A percentile compares a stretch with the other conserved stretches of the same genome.
phyloP scores from a whole-genome alignment of 495 filamentous ascomycete genomes.

The Lasiosphaeriaceae sp. region DNA sequence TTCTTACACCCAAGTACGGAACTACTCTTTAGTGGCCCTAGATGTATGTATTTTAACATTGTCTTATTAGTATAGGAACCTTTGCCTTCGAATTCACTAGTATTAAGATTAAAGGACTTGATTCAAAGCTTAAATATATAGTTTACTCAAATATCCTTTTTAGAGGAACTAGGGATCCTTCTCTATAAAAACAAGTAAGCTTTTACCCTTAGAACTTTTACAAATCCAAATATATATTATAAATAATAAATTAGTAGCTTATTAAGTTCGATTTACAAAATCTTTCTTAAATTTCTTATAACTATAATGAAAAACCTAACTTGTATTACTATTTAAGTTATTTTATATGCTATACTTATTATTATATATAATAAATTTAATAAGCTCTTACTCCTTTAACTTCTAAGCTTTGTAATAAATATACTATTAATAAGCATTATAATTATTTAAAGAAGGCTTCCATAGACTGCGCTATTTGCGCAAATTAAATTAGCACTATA shows the following conservation, averaged over 20 bases:
- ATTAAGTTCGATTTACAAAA: too few relatives aligned
- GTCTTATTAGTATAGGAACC: too few relatives aligned
- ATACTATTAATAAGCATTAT: neutral
- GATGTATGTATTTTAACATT: too few relatives aligned
- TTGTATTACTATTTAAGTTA: neutral
- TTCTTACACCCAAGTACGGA: too few relatives aligned
- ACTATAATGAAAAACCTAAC: too few relatives aligned
- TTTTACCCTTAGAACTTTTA: neutral
- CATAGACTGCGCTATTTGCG: neutral
- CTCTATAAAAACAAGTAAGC: neutral
- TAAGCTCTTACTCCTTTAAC: neutral
- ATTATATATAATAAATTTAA: neutral
- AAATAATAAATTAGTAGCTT: neutral
- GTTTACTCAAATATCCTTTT: neutral
- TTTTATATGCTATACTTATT: neutral
- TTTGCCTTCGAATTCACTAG: neutral
- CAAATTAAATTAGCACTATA: neutral
- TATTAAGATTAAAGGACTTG: neutral
- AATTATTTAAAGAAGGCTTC: neutral
- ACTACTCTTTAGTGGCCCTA: too few relatives aligned
- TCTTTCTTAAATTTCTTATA: too few relatives aligned
- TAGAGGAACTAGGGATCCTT: neutral
- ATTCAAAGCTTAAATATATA: too few relatives aligned
- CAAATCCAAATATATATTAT: neutral
- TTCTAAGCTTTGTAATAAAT: neutral